Percentiles rank a stretch among this genome's conserved stretches.
Conservation (phyloP, 495 filamentous ascomycete genomes). For the Trichoderma erinaceum region DNA sequence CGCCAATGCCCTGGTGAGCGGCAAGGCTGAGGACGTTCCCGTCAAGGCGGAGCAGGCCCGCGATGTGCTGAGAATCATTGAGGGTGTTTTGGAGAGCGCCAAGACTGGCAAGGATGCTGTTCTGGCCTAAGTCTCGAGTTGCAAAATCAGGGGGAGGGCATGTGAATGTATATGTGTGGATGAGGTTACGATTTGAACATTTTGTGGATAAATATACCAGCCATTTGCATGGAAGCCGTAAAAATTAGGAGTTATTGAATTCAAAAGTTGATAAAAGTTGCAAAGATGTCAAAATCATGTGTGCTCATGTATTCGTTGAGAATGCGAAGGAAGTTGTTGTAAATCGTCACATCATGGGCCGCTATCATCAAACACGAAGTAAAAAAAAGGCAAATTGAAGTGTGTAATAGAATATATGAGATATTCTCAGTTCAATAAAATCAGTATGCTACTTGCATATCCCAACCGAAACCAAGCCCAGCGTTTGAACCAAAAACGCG, state of each 20-base stretch:
- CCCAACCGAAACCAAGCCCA: neutral
- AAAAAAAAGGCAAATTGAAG: neutral
- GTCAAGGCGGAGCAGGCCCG: constrained; percentile 66
- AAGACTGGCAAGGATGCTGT: constrained; percentile 55
- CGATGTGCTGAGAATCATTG: constrained; percentile 68
- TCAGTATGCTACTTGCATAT: neutral
- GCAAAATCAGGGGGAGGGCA: neutral
- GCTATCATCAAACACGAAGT: neutral
- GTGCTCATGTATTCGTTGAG: too few species aligned
- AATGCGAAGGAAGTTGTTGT: too few species aligned
- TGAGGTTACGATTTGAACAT: neutral
- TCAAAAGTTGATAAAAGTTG: neutral
- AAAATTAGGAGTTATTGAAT: neutral
- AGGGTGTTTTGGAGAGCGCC: constrained; percentile 64
- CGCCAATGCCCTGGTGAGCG: constrained; percentile 56
- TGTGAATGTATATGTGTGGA: neutral
- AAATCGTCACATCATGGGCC: too few species aligned
- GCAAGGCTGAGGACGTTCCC: constrained; percentile 54
- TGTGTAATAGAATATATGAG: too few species aligned
- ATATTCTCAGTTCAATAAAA: too few species aligned
- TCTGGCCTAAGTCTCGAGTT: constrained; percentile 22
- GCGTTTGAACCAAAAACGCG: neutral
- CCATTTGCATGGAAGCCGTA: neutral
- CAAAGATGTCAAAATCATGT: too few species aligned
- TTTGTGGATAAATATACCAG: neutral